A percentile compares a stretch with the other conserved stretches of the same genome.
These are phyloP conservation scores for Phytophthora rubi DNA, from an alignment of 352 stramenopile species.

Conservation along the genomic window DNA sequence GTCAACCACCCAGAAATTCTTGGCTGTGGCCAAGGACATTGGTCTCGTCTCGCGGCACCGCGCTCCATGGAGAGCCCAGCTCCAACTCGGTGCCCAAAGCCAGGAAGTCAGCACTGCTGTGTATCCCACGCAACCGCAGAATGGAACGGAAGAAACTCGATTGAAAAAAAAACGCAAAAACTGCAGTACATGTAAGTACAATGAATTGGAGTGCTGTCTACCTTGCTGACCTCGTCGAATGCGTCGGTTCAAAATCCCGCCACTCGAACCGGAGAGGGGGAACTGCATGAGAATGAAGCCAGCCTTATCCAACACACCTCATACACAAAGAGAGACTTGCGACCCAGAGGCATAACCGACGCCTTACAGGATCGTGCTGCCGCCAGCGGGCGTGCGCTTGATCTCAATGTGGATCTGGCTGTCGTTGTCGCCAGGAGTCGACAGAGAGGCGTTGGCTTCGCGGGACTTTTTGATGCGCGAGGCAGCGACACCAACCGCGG, in stretches of 20 bases:
- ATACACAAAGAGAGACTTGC: constrained; percentile 28
- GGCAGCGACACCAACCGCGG: constrained; percentile 35
- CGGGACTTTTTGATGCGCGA: constrained; percentile 36
- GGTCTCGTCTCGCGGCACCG: neutral
- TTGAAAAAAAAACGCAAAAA: constrained; percentile 6
- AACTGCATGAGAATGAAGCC: constrained; percentile 14
- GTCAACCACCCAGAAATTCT: neutral
- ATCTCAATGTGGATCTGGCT: constrained; percentile 51
- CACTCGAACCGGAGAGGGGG: constrained; percentile 11
- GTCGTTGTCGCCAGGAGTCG: constrained; percentile 34
- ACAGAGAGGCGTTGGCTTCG: constrained; percentile 28
- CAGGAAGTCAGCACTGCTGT: neutral
- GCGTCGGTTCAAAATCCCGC: constrained; percentile 11
- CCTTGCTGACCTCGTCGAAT: constrained; percentile 22
- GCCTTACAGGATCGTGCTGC: constrained; percentile 52
- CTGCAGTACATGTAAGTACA: constrained; percentile 1
- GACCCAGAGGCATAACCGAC: constrained; percentile 9
- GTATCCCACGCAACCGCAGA: neutral
- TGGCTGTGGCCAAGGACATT: neutral
- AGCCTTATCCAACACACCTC: constrained; percentile 38
- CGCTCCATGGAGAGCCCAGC: constrained; percentile 5
- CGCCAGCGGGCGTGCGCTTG: constrained; percentile 44
- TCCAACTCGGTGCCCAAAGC: neutral
- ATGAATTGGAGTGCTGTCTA: constrained; percentile 38
- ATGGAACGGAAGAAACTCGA: neutral